Percentiles rank a stretch among this genome's conserved stretches.
These are phyloP conservation scores for Circinella minor DNA, from an alignment of 371 early-diverging fungal species.

Conservation along the genomic window DNA sequence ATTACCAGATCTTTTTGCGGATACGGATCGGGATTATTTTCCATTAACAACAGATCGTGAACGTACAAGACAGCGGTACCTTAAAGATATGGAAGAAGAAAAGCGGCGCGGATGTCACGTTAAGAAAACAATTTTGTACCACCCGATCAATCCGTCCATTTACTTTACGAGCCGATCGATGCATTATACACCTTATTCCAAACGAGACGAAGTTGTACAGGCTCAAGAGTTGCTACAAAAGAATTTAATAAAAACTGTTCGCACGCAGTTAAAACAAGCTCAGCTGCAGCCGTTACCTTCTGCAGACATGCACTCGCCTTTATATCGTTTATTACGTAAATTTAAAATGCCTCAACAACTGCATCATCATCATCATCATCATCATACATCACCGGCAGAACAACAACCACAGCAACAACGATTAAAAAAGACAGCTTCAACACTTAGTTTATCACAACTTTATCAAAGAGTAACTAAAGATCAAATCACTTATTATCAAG, in stretches of 20 bases:
- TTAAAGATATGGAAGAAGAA: constrained; percentile 34
- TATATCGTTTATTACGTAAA: constrained; percentile 39
- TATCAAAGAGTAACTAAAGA: constrained; percentile 48
- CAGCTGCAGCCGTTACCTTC: constrained; percentile 27
- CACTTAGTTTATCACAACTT: constrained; percentile 38
- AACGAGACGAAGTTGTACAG: constrained; percentile 32
- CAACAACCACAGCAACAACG: constrained; percentile 12
- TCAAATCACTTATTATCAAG: constrained; percentile 39
- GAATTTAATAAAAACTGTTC: constrained; percentile 37
- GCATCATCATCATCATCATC: too few relatives aligned
- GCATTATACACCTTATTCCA: constrained; percentile 25
- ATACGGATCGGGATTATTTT: constrained; percentile 4
- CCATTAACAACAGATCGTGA: constrained; percentile 22
- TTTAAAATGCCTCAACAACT: constrained; percentile 24
- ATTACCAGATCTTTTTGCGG: constrained; percentile 22
- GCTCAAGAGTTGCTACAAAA: constrained; percentile 38
- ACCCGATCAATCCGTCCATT: constrained; percentile 45
- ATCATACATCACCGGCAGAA: too few relatives aligned
- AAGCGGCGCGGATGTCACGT: constrained; percentile 27
- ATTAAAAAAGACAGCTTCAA: constrained; percentile 39
- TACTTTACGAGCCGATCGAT: constrained; percentile 44
- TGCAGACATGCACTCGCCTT: constrained; percentile 29
- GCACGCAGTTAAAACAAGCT: constrained; percentile 33
- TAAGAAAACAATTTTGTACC: constrained; percentile 41
- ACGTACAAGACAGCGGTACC: constrained; percentile 21